Conservation (phyloP, 164 flowering plant species). For the Vitis labrusca region DNA sequence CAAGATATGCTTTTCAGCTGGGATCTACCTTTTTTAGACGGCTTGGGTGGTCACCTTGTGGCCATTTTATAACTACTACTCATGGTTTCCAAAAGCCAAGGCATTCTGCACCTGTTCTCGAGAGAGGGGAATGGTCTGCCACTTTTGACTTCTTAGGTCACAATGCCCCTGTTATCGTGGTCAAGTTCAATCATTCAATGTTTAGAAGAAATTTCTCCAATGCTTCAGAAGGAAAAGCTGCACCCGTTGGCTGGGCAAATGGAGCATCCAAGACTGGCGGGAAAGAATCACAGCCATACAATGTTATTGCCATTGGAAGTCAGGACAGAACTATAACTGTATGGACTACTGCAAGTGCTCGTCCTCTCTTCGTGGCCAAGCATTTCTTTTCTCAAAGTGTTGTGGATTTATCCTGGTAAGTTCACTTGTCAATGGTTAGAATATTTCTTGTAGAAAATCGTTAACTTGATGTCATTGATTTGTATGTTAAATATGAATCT, state of each 20-base stretch:
- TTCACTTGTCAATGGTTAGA: not conserved
- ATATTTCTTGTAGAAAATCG: too few species aligned
- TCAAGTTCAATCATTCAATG: constrained; percentile 97
- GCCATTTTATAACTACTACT: constrained; percentile 97
- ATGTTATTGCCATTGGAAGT: constrained; percentile 97
- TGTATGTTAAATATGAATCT: not conserved
- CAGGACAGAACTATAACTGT: constrained; percentile 98
- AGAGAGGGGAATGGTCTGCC: constrained; percentile 99
- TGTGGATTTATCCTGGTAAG: constrained; percentile 93
- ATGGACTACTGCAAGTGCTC: constrained; percentile 99
- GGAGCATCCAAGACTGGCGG: constrained; percentile 66
- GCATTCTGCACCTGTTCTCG: constrained; percentile 98
- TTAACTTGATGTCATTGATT: not conserved
- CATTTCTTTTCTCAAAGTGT: constrained; percentile 97
- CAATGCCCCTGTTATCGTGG: constrained; percentile 95
- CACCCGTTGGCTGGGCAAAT: constrained; percentile 80
- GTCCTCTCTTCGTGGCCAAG: constrained; percentile 98
- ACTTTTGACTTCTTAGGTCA: constrained; percentile 98
- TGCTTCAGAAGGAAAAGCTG: constrained; percentile 61
- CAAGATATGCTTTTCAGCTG: constrained; percentile 56
- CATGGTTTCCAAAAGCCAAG: constrained; percentile 99
- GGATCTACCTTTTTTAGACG: constrained; percentile 99
- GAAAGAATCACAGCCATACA: constrained; percentile 84
- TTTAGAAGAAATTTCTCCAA: constrained; percentile 60
- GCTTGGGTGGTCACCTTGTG: constrained; percentile 99